Base-by-base conservation (phyloP, 2,329 filamentous ascomycete species). In the Neobulgaria alba region DNA sequence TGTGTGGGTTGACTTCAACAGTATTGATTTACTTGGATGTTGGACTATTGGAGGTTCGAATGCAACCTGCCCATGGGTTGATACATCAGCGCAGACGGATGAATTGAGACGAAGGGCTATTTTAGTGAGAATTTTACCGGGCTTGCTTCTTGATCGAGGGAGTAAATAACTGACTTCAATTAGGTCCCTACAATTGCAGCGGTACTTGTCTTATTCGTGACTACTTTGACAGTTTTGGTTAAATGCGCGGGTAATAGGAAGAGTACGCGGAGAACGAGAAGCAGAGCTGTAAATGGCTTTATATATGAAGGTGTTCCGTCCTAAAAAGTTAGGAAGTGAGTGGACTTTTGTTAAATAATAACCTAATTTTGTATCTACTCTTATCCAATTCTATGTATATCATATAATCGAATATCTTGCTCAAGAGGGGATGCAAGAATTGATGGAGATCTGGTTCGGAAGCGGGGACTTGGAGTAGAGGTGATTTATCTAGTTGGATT, bases 231-330 rank as follows among this genome's bases (percentile, higher is more conserved):
- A 0, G 57, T 80, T 10, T 76, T 81, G 48, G 71, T 77, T 36
- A 82, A 82, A 54, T 79, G 75, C 54, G 77, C 76, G 46, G 69
- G 74, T 3, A 80, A 81, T 57, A 59, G 77, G 44, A 66, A 67
- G 31, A 71, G 69, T 49, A 71, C 66, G 33, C 68, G 67, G 51
- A 66, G 71, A 49, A 70, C 65, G 35, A 68, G 67, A 52, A 67
- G 71, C 51, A 57, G 61, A 42, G 60, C 60, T 33, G 59, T 63
- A 15, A 65, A 66, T 45, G 75, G 75, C 2, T 79, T 75, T 71
- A 75, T 81, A 52, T 82, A 83, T 62, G 79, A 83, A 56, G 79
- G 79, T 12, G 77, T 84, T 37, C 79, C 79, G 12, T 26, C 23
- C 7, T 26, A 26, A 26, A 7, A 26, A n/a, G n/a, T n/a, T n/a